phyloP scores from a whole-genome alignment of 306 rosid species.

The Acacia melanoxylon region DNA sequence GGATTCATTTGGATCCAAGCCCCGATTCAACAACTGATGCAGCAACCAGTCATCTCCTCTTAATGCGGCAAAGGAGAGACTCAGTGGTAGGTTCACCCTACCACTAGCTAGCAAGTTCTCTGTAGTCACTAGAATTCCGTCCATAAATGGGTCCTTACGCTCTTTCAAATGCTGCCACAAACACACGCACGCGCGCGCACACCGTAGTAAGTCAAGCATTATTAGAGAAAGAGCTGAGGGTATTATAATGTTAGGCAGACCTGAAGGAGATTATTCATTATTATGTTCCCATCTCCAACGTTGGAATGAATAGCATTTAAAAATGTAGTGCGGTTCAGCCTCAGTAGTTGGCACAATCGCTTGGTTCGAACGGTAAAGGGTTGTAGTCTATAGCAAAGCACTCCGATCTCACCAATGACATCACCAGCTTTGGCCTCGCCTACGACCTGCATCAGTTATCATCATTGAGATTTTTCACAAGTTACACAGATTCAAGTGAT shows the following conservation, averaged over 20 bases:
- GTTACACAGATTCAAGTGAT: neutral
- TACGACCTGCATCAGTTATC: constrained; percentile 54
- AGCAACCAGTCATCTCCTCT: constrained; percentile 84
- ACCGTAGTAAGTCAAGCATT: neutral
- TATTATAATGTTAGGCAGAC: constrained; percentile 40
- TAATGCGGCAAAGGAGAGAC: constrained; percentile 77
- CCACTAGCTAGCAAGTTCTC: constrained; percentile 92
- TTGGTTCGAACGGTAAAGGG: constrained; percentile 85
- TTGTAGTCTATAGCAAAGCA: constrained; percentile 89
- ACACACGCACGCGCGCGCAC: neutral
- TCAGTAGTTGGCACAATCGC: constrained; percentile 73
- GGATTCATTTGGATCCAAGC: constrained; percentile 76
- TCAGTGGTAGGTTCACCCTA: constrained; percentile 78
- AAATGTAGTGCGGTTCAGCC: constrained; percentile 76
- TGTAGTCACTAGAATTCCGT: constrained; percentile 73
- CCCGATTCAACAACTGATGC: constrained; percentile 72
- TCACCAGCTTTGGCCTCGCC: constrained; percentile 81
- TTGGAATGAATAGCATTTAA: constrained; percentile 80
- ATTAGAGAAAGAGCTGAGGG: neutral
- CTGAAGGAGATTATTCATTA: constrained; percentile 95
- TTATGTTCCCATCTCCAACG: constrained; percentile 85
- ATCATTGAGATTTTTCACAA: constrained; percentile 12
- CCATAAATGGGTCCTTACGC: constrained; percentile 73
- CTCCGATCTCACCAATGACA: constrained; percentile 87
- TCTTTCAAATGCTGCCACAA: constrained; percentile 74